A percentile compares a stretch with the other conserved stretches of the same genome.
phyloP scores from a whole-genome alignment of 2,329 filamentous ascomycete species.

The Exserohilum turcica region DNA sequence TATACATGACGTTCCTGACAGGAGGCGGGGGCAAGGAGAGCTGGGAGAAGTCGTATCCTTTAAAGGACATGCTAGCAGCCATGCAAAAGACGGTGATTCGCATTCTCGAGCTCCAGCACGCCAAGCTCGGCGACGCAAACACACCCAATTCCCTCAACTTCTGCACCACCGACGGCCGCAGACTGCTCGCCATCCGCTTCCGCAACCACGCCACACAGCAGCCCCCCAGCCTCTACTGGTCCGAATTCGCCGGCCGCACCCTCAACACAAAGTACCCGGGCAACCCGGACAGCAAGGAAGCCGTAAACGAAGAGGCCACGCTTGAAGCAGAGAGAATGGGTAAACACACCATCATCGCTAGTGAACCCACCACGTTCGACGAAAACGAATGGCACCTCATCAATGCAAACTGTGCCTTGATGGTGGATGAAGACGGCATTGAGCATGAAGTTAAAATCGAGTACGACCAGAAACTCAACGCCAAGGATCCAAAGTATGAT shows the following conservation, averaged over 20 bases:
- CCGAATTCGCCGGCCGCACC: conserved; percentile 56
- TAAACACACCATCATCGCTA: conserved; percentile 59
- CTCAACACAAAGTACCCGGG: conserved; percentile 60
- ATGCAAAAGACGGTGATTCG: conserved; percentile 54
- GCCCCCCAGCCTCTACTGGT: conserved; percentile 59
- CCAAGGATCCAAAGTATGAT: conserved; percentile 45
- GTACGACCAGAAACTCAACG: conserved; percentile 50
- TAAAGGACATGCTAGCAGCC: conserved; percentile 52
- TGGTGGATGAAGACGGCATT: conserved; percentile 50
- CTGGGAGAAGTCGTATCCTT: conserved; percentile 53
- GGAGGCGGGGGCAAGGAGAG: conserved; percentile 42
- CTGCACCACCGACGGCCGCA: conserved; percentile 57
- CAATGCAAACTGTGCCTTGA: conserved; percentile 53
- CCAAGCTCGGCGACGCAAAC: conserved; percentile 45
- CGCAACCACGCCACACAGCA: conserved; percentile 59
- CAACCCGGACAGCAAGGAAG: conserved; percentile 50
- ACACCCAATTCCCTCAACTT: conserved; percentile 59
- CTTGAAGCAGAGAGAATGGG: conserved; percentile 52
- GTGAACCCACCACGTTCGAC: conserved; percentile 61
- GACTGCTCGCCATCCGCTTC: conserved; percentile 58
- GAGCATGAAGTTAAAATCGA: conserved; percentile 44
- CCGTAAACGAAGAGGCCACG: conserved; percentile 42
- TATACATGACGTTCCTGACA: conserved; percentile 56
- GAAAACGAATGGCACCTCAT: conserved; percentile 59
- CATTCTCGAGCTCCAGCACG: conserved; percentile 55